Percentiles rank a stretch among this genome's conserved stretches.
phyloP scores from a whole-genome alignment of 2,329 filamentous ascomycete species.

The Trichophyton simii region DNA sequence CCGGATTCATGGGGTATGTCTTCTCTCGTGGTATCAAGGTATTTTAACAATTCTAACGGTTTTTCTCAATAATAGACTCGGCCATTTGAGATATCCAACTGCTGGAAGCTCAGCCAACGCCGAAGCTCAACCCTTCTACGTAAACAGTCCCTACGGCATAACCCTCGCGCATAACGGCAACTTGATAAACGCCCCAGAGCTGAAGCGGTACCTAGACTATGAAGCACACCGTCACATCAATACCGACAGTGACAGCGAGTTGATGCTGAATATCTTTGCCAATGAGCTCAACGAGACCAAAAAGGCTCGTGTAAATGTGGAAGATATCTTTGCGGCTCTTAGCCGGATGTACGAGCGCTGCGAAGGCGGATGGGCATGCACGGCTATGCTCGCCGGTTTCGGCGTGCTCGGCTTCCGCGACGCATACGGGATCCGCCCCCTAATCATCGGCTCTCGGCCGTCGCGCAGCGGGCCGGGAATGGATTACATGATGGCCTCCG shows the following conservation, averaged over 20 bases:
- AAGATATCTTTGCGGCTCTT: conserved; percentile 63
- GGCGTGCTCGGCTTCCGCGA: conserved; percentile 72
- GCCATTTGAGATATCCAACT: conserved; percentile 79
- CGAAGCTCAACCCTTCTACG: conserved; percentile 86
- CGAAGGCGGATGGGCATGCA: conserved; percentile 66
- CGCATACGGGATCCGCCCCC: conserved; percentile 67
- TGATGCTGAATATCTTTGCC: conserved; percentile 81
- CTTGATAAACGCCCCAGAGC: conserved; percentile 62
- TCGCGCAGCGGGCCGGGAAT: conserved; percentile 52
- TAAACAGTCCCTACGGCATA: conserved; percentile 75
- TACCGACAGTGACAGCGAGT: conserved; percentile 76
- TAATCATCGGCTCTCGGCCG: conserved; percentile 62
- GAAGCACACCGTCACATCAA: conserved; percentile 79
- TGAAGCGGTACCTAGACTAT: conserved; percentile 59
- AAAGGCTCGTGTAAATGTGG: conserved; percentile 65
- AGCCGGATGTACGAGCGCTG: conserved; percentile 60
- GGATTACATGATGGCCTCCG: conserved; percentile 86
- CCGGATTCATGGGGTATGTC: conserved; percentile 63
- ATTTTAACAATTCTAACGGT: not conserved
- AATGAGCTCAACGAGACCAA: conserved; percentile 67
- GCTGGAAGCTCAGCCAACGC: conserved; percentile 71
- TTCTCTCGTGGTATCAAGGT: not conserved
- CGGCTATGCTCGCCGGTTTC: conserved; percentile 70
- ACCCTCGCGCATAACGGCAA: conserved; percentile 79
- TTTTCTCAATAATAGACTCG: conserved; percentile 34